Conservation (phyloP, 1,284 basidiomycete genomes). For the Rhodotorula sp. region DNA sequence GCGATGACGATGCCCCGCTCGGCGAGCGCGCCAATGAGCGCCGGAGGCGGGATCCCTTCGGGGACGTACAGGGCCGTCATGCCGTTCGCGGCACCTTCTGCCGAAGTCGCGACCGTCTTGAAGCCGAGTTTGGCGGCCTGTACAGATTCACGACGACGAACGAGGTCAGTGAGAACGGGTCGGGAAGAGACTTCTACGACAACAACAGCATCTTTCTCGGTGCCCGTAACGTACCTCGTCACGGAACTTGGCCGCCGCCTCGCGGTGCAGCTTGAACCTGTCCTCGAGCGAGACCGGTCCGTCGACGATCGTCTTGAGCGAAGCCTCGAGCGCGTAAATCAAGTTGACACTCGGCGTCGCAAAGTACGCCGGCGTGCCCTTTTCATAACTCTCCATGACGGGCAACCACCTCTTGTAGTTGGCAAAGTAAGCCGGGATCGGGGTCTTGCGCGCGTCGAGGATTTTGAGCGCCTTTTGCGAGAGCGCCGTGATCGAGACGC, state of each 20-base stretch:
- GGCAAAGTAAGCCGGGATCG: constrained; percentile 78
- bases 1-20: constrained; percentile 67
- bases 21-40: constrained; percentile 62
- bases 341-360: constrained; percentile 81
- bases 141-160: too few species aligned
- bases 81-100: constrained; percentile 75
- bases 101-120: constrained; percentile 62
- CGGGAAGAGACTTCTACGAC: too few species aligned
- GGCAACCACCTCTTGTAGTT: constrained; percentile 93
- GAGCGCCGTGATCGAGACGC: constrained; percentile 80
- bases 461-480: constrained; percentile 76
- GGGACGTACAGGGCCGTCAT: constrained; percentile 76
- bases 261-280: constrained; percentile 73
- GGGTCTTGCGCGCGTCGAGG: constrained; percentile 66
- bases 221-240: constrained; percentile 55
- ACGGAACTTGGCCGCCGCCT: constrained; percentile 72
- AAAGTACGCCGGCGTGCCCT: constrained; percentile 68
- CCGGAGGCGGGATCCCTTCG: constrained; percentile 66
- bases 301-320: constrained; percentile 69
- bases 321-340: constrained; percentile 82
- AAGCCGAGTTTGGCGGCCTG: constrained; percentile 66
- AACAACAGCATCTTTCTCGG: too few species aligned
- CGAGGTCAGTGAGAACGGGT: too few species aligned
- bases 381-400: constrained; percentile 86
- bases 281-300: constrained; percentile 66